Base-by-base conservation (phyloP, 305 asterid species). In the Monarda citriodora region DNA sequence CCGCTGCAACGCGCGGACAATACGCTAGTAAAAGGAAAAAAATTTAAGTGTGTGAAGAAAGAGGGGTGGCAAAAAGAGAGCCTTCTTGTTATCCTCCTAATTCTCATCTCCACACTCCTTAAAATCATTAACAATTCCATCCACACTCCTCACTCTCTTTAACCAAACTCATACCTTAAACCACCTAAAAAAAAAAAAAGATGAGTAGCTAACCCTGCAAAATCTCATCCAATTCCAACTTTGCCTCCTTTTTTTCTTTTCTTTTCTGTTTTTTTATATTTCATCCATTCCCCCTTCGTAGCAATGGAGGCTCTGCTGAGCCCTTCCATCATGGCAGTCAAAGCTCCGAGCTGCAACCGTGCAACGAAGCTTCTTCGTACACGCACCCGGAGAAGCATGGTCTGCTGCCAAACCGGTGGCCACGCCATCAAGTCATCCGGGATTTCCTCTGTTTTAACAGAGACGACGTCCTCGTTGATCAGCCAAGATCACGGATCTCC, bases 31-130 rank as follows among this genome's bases (percentile, higher is more conserved):
- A n/a, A n/a, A n/a, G n/a, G n/a, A n/a, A n/a, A n/a, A n/a, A n/a
- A n/a, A n/a, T n/a, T n/a, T n/a, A 29, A 29, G 32, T 34, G 38
- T 34, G 53, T 66, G 77, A 74, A 68, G 76, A 72, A 29, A 29
- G 32, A 4, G 31, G 32, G 32, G 32, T 29, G 89, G 96, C 93
- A 85, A 80, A 89, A 93, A 87, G 95, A 87, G 95, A 83, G 97
- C 89, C 75, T 76, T 72, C 78, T 72, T 72, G 67, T 76, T 59
- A 77, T 72, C 69, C 82, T 86, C 95, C 89, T 84, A 89, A 79
- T 79, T 81, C 88, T 76, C 64, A 86, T 83, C 88, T 85, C 82
- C 80, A 65, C 75, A 48, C 61, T 69, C 87, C 72, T 74, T 65
- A 74, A 78, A 75, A 60, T 66, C 82, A 58, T 67, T 58, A 74